Base-by-base conservation (phyloP, 2,329 filamentous ascomycete species). In the Trichophyton schoenleinii region DNA sequence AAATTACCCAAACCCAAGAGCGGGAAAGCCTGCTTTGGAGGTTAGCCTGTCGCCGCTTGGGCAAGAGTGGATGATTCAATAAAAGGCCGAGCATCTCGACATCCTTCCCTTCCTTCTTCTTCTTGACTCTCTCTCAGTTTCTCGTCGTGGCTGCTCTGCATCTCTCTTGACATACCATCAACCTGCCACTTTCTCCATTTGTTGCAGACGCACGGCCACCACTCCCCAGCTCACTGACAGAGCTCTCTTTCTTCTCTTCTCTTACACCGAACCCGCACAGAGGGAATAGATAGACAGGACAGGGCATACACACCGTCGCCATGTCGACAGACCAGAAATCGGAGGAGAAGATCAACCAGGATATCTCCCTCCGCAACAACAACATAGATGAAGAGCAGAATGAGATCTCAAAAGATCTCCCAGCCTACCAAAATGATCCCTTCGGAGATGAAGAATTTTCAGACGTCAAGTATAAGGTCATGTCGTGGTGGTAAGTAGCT, bases 401-500 rank as follows among this genome's bases (percentile, higher is more conserved):
- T 9, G 41, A 38, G 38, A 55, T 49, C 20, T 22, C 41, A 46
- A 42, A 46, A n/a, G 42, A 53, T 22, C 31, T 48, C 1, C 65
- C 67, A 15, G 58, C 65, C 15, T 69, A 68, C 52, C 59, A 63
- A 38, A 66, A 68, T 41, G 74, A 76, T 66, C 70, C 73, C n/a
- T 76, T 75, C 65, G 73, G 74, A 7, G 66, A 76, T 62, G 74
- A 76, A 63, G 70, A 71, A 42, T 66, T 67, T 42, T 70, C 73
- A 3, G 75, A 78, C 11, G 75, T 81, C 61, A 76, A 81, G 63
- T 81, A 80, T 68, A 78, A 78, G 65, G 77, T 77, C 0, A 73
- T 80, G 72, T 72, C 72, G 61, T 82, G 79, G 80, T 76, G 73
- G 73, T 73, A 70, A 64, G 70, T 71, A 13, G 48, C 65, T 15